A percentile compares a stretch with the other conserved stretches of the same genome.
Evolutionary conservation across 1,284 basidiomycete genomes (phyloP).

Genomic region (Sutorius eximius): DNA sequence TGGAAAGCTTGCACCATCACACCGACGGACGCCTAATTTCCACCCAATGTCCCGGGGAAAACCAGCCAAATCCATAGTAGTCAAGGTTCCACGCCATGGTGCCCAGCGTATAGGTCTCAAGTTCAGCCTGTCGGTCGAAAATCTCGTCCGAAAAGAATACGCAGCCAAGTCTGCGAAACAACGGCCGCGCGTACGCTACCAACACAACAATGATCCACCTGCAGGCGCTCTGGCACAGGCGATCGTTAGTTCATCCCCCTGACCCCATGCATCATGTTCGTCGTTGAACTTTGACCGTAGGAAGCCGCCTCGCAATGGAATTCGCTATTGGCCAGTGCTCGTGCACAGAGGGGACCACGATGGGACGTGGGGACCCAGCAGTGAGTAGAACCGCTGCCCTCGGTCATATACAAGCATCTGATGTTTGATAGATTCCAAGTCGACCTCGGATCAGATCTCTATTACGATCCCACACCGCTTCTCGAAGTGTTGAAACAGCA

Average conservation of each 20-base stretch:
- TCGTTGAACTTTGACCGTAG: constrained; percentile 36
- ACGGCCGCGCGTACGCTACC: constrained; percentile 53
- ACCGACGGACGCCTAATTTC: constrained; percentile 3
- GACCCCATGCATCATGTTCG: constrained; percentile 1
- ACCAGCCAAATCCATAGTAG: constrained; percentile 43
- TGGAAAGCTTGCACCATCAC: constrained; percentile 1
- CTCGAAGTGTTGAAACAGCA: constrained; percentile 41
- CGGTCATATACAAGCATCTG: constrained; percentile 3
- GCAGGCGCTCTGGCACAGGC: constrained; percentile 50
- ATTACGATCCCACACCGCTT: constrained; percentile 50
- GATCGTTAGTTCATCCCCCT: constrained; percentile 46
- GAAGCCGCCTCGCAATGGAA: constrained; percentile 85
- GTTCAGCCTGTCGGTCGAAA: constrained; percentile 57
- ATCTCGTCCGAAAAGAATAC: constrained; percentile 48
- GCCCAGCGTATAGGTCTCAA: constrained; percentile 67
- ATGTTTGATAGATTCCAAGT: constrained; percentile 44
- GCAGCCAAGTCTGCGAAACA: constrained; percentile 22
- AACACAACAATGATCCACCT: constrained; percentile 58
- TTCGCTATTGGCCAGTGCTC: constrained; percentile 69
- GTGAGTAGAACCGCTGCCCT: constrained; percentile 42
- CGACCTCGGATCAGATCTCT: constrained; percentile 49
- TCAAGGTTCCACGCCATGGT: constrained; percentile 73
- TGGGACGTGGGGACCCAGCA: constrained; percentile 84
- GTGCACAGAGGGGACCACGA: constrained; percentile 77
- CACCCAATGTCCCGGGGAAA: constrained; percentile 31